Evolutionary conservation across 2,329 filamentous ascomycete genomes (phyloP), one percentile per base, ranked within the genome.

Genomic region (Chaetothyriales sp.): DNA sequence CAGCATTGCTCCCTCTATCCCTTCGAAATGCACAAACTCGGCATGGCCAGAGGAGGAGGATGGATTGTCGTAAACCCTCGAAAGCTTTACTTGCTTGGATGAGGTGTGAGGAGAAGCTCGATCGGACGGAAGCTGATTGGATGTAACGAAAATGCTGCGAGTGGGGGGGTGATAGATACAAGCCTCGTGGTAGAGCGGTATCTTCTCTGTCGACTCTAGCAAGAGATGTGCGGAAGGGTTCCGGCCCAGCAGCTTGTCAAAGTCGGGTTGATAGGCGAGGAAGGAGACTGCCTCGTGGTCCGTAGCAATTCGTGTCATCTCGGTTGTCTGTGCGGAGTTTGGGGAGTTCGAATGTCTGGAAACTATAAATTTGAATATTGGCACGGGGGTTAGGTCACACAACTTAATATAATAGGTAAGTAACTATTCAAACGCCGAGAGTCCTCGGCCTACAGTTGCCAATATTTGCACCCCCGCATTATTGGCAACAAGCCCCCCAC

Each of bases 1-100:
- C 5, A 67, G 70, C 70, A 76, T 74, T 1, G 62, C 40, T 28
- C 29, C 15, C 2, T 28, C 43, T 18, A 51, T 20, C 20, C 49
- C 47, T 28, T 46, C 37, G 29, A 49, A 49, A 15, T 40, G 33
- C 10, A 22, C 22, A 19, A 52, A 22, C 37, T 52, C 46, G 28
- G 43, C 18, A 40, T 49, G 15, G 10, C 44, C 10, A 10, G 44
- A 19, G 7, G 19, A 20, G 13, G 7, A 15, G 1, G 44, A 28
- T 28, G 7, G n/a, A 48, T 29, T 40, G 29, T 55, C 54, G 25
- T 48, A 54, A 13, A 55, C 44, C 22, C 54, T 18, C n/a, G 43
- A 54, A 7, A 55, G 52, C 48, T 54, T 55, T 44, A 55, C 47
- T 10, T 51, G 47, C 29, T 55, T 55, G 48, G 48, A 28, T 15